Evolutionary conservation across 306 rosid genomes (phyloP).

Genomic region (Pueraria montana): DNA sequence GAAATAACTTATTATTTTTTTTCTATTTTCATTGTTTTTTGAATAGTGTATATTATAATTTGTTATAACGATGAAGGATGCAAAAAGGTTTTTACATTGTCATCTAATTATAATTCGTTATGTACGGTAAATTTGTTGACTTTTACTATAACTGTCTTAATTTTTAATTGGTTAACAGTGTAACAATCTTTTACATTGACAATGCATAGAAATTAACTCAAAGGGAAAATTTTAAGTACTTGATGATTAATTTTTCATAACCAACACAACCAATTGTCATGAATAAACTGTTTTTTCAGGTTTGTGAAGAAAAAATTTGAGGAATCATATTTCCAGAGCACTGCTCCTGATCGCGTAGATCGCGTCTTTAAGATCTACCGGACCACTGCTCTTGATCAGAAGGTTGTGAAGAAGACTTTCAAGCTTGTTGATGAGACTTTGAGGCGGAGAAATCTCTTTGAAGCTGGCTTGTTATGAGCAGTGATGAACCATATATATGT

Average conservation of each 20-base stretch:
- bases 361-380: slow-evolving; percentile 91
- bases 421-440: slow-evolving; percentile 97
- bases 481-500: neutral
- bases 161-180: too few species aligned
- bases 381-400: slow-evolving; percentile 98
- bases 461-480: slow-evolving; percentile 93
- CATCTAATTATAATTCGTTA: too few species aligned
- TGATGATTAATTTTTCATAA: neutral
- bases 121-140: too few species aligned
- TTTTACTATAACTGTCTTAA: too few species aligned
- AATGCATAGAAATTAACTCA: too few species aligned
- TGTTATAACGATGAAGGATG: too few species aligned
- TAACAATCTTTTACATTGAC: too few species aligned
- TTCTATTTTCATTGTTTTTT: too few species aligned
- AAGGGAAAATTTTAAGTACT: too few species aligned
- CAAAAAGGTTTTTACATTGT: too few species aligned
- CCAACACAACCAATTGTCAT: neutral
- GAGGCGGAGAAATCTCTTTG: slow-evolving; percentile 93
- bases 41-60: too few species aligned
- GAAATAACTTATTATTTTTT: neutral
- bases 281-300: slow-evolving; percentile 56
- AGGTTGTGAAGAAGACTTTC: slow-evolving; percentile 97
- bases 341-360: slow-evolving; percentile 89
- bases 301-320: slow-evolving; percentile 97
- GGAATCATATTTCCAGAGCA: slow-evolving; percentile 92